phyloP scores from a whole-genome alignment of 345 rosid species.

The Gynandropsis gynandra region DNA sequence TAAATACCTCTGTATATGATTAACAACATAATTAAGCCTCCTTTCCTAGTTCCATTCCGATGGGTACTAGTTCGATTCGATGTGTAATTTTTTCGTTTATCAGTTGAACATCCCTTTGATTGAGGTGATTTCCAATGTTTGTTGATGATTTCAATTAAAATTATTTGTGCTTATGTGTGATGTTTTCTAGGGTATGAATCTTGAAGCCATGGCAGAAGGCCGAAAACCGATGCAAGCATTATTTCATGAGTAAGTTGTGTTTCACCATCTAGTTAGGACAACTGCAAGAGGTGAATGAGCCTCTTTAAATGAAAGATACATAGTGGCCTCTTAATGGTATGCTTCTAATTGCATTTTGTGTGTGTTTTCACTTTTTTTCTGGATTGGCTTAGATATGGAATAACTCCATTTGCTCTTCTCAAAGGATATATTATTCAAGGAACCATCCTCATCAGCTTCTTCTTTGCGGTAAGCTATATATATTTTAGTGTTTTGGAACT shows the following conservation, averaged over 20 bases:
- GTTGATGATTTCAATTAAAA: neutral
- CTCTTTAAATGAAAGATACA: conserved; percentile 1
- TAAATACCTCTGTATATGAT: no score
- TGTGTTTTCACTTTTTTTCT: neutral
- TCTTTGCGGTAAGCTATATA: conserved; percentile 48
- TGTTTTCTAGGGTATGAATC: conserved; percentile 29
- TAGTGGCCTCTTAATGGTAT: conserved; percentile 13
- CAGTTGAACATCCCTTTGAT: conserved; percentile 1
- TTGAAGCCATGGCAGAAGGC: conserved; percentile 36
- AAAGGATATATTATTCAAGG: conserved; percentile 62
- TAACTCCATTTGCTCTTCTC: conserved; percentile 50
- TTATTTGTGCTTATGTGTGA: conserved; percentile 5
- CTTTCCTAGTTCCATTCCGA: no score
- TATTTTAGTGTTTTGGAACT: conserved; percentile 6
- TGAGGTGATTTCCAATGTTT: conserved; percentile 11
- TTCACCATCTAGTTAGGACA: neutral
- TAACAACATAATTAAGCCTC: no score
- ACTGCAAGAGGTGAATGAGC: neutral
- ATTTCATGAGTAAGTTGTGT: conserved; percentile 33
- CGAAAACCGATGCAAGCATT: conserved; percentile 33
- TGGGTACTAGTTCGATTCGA: conserved; percentile 3
- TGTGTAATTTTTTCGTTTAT: neutral
- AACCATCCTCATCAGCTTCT: conserved; percentile 60
- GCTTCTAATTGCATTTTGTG: neutral
- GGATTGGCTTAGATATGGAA: conserved; percentile 44